A percentile compares a stretch with the other conserved stretches of the same genome.
Conservation (phyloP, 768 basidiomycete species). For the Mycena kentingensis region DNA sequence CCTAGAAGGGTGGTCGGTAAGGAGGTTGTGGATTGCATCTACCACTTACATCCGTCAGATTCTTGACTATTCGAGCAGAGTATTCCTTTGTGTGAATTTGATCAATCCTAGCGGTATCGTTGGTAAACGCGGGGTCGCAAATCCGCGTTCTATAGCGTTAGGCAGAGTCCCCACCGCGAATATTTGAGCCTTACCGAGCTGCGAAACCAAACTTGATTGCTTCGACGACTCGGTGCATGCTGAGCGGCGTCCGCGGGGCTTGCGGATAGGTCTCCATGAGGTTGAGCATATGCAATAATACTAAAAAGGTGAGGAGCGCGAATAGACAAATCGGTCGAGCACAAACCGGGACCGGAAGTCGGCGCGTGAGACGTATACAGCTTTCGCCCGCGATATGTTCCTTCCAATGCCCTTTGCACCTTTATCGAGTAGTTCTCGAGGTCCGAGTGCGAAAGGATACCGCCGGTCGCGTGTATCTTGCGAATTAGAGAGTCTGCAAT, state of each 20-base stretch:
- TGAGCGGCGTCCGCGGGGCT: conserved; percentile 58
- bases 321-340: background rate
- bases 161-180: background rate
- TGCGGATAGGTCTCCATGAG: conserved; percentile 74
- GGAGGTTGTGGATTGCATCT: background rate
- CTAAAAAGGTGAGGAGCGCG: conserved; percentile 30
- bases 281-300: conserved; percentile 92
- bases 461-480: conserved; percentile 72
- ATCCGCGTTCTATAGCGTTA: conserved; percentile 65
- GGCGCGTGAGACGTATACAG: conserved; percentile 88
- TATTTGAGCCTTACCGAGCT: conserved; percentile 36
- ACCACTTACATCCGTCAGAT: conserved; percentile 79
- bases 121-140: conserved; percentile 73
- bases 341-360: conserved; percentile 71
- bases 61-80: conserved; percentile 57
- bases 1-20: conserved; percentile 42
- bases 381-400: conserved; percentile 74
- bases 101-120: conserved; percentile 55
- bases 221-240: conserved; percentile 81
- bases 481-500: conserved; percentile 79
- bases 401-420: conserved; percentile 72
- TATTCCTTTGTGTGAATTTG: conserved; percentile 72
- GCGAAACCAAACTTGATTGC: conserved; percentile 75
- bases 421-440: conserved; percentile 68
- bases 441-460: conserved; percentile 78